Base-by-base conservation (phyloP, 2,329 filamentous ascomycete genomes). In the Microdochium bolleyi region DNA sequence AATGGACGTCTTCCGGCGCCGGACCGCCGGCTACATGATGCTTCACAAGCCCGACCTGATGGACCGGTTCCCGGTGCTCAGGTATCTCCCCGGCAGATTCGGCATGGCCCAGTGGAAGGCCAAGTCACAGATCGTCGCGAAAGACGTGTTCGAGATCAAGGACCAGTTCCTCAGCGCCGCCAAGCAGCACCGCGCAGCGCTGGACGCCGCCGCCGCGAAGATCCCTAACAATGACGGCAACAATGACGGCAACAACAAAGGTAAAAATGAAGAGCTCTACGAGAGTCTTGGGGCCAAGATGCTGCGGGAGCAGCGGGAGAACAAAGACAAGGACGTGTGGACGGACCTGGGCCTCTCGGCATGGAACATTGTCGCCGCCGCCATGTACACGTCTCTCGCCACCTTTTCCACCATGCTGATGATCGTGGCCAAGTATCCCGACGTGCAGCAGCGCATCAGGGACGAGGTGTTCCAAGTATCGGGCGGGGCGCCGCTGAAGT, bases 301-400 rank as follows among this genome's bases (percentile, higher is more conserved):
- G 34, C 34, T 38, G 34, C 34, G 34, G 34, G 34, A 38, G 34
- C 34, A 38, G 34, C 34, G 34, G n/a, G 34, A 38, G 34, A 38
- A 38, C 34, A 38, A 14, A 16, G 34, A 38, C 34, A 38, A 38
- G 34, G 34, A 38, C 34, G 34, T 38, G 34, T 38, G 34, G 34
- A 38, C 34, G 34, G 34, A 38, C 34, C 34, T 38, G n/a, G 34
- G 34, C 34, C 34, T 38, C n/a, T 38, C 34, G 34, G 34, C 34
- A 14, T 38, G 34, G 34, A 38, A 38, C 34, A 38, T 38, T 38
- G 34, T 38, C n/a, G 34, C 34, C 13, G 34, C 34, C 11, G 34
- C 34, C 34, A 38, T 38, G 34, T 38, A 38, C 34, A 38, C 34
- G 66, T 68, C 61, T 70, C 69, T 53, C 2, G 60, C 59, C 2